Evolutionary conservation across 768 basidiomycete genomes (phyloP).

Genomic region (Suillus variegatus): DNA sequence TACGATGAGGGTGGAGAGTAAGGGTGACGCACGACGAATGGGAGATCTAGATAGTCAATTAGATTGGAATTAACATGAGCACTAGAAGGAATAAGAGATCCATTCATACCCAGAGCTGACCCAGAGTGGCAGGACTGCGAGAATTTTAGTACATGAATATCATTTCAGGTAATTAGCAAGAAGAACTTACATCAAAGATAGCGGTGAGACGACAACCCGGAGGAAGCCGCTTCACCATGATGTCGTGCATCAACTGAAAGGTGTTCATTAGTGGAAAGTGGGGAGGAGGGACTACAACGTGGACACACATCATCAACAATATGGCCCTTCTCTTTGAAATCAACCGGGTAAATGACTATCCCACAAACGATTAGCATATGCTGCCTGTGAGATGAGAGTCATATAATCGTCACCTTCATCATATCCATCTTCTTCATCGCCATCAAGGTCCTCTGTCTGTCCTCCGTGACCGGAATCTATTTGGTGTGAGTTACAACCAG

Average conservation of each 20-base stretch:
- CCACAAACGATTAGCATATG: background rate
- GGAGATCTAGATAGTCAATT: conserved; percentile 51
- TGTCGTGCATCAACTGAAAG: conserved; percentile 65
- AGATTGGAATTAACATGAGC: background rate
- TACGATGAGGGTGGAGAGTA: background rate
- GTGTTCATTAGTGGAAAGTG: conserved; percentile 9
- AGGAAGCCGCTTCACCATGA: conserved; percentile 82
- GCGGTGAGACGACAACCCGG: conserved; percentile 86
- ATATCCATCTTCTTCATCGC: conserved; percentile 82
- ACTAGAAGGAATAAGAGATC: background rate
- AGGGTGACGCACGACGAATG: conserved; percentile 54
- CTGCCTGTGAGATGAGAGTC: no score
- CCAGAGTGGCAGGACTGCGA: conserved; percentile 86
- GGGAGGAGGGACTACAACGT: background rate
- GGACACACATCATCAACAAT: conserved; percentile 86
- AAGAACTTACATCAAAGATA: conserved; percentile 66
- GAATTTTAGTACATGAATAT: conserved; percentile 6
- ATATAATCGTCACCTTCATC: conserved; percentile 63
- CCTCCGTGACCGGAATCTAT: conserved; percentile 94
- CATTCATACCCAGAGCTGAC: conserved; percentile 67
- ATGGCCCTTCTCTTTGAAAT: conserved; percentile 63
- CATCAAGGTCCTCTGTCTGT: conserved; percentile 80
- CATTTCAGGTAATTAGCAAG: background rate
- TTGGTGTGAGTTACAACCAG: background rate
- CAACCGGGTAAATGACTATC: conserved; percentile 84